Percentiles rank a stretch among this genome's conserved stretches.
phyloP scores from a whole-genome alignment of 2,329 filamentous ascomycete genomes.

The Talaromyces islandicus region DNA sequence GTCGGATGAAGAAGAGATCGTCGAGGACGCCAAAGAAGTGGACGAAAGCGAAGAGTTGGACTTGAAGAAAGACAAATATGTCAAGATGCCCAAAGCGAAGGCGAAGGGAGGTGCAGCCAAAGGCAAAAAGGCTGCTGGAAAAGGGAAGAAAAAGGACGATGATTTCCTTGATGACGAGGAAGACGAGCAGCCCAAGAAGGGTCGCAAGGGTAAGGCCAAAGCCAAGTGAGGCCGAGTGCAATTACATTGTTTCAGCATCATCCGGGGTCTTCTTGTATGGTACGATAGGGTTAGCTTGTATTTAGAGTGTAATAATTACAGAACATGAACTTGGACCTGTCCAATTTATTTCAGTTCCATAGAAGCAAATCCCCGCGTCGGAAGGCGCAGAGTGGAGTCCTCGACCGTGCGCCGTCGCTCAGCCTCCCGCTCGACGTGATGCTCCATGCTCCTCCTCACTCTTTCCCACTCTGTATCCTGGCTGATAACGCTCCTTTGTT shows the following conservation, averaged over 20 bases:
- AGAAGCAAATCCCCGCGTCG: not conserved
- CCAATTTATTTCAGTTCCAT: not conserved
- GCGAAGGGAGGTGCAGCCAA: slow-evolving; percentile 29
- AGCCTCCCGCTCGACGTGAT: not conserved
- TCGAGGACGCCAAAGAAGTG: slow-evolving; percentile 50
- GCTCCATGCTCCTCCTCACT: not conserved
- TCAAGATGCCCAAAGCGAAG: slow-evolving; percentile 69
- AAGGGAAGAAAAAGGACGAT: slow-evolving; percentile 31
- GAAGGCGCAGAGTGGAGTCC: not conserved
- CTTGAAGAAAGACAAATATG: slow-evolving; percentile 90
- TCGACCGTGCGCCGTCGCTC: not conserved
- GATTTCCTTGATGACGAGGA: slow-evolving; percentile 43
- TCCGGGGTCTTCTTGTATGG: not conserved
- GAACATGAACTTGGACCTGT: too few species aligned
- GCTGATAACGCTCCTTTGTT: not conserved
- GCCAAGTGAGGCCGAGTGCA: slow-evolving; percentile 11
- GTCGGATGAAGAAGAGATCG: slow-evolving; percentile 65
- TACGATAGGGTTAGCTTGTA: not conserved
- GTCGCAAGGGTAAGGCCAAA: slow-evolving; percentile 27
- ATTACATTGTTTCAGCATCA: not conserved
- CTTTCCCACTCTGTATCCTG: not conserved
- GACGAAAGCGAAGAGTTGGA: slow-evolving; percentile 75
- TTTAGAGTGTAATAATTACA: not conserved
- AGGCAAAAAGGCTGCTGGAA: slow-evolving; percentile 24
- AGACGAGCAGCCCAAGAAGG: slow-evolving; percentile 52